Conservation (phyloP, 345 rosid species). For the Syzygium grande region DNA sequence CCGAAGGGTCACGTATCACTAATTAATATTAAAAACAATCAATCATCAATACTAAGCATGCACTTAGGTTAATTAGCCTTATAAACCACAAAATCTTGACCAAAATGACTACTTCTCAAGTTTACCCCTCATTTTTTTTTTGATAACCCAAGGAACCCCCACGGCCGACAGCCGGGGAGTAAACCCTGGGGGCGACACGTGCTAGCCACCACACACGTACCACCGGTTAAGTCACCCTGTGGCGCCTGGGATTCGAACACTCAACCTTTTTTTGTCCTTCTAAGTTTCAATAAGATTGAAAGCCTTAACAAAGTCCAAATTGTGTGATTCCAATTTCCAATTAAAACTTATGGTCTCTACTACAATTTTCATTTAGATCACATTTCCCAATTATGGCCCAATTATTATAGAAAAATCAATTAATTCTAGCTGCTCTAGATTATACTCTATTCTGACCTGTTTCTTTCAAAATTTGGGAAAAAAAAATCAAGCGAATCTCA, state of each 20-base stretch:
- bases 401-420: neutral
- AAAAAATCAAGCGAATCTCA: neutral
- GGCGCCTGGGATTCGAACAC: too few species aligned
- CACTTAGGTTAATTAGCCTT: neutral
- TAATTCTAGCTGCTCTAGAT: neutral
- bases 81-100: neutral
- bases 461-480: too few species aligned
- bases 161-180: too few species aligned
- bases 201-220: too few species aligned
- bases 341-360: neutral
- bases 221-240: too few species aligned
- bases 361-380: neutral
- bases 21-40: neutral
- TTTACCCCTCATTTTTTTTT: neutral
- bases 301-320: neutral
- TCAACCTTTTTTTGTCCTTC: too few species aligned
- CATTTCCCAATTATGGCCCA: neutral
- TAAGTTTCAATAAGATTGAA: neutral
- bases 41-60: neutral
- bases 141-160: too few species aligned
- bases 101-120: neutral
- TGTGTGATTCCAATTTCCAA: neutral
- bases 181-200: too few species aligned
- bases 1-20: neutral
- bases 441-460: neutral